Evolutionary conservation across 257 asterid species (phyloP).

Genomic region (Solanum gracilifrons): DNA sequence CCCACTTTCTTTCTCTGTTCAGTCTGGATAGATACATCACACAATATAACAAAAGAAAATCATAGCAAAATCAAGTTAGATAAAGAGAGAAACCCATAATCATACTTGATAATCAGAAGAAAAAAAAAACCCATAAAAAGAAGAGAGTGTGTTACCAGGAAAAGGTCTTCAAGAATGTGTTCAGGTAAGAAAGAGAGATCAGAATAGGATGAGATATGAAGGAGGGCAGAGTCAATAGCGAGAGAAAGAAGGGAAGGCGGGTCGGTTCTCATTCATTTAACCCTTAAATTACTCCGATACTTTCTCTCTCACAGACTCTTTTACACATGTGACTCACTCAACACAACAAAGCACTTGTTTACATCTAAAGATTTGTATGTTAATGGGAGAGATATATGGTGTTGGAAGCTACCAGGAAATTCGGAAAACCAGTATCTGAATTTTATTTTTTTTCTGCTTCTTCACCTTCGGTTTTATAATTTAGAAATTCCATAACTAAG

Average conservation of each 20-base stretch:
- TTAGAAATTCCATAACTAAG: too few relatives aligned
- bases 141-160: constrained; percentile 27
- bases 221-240: constrained; percentile 62
- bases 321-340: neutral
- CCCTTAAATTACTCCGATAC: constrained; percentile 13
- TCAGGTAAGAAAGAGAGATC: constrained; percentile 85
- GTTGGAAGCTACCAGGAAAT: neutral
- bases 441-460: neutral
- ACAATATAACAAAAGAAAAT: neutral
- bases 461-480: too few relatives aligned
- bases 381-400: neutral
- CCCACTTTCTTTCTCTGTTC: neutral
- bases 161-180: constrained; percentile 69
- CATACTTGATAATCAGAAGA: neutral
- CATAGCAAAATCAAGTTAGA: neutral
- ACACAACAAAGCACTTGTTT: neutral
- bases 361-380: neutral
- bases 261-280: constrained; percentile 49
- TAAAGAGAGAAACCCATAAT: neutral
- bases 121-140: too few relatives aligned
- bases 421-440: neutral
- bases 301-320: constrained; percentile 20
- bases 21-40: neutral
- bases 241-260: constrained; percentile 80
- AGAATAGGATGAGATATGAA: constrained; percentile 38